Evolutionary conservation across 441 rosid species (phyloP).

Genomic region (Erysimum cheiri): DNA sequence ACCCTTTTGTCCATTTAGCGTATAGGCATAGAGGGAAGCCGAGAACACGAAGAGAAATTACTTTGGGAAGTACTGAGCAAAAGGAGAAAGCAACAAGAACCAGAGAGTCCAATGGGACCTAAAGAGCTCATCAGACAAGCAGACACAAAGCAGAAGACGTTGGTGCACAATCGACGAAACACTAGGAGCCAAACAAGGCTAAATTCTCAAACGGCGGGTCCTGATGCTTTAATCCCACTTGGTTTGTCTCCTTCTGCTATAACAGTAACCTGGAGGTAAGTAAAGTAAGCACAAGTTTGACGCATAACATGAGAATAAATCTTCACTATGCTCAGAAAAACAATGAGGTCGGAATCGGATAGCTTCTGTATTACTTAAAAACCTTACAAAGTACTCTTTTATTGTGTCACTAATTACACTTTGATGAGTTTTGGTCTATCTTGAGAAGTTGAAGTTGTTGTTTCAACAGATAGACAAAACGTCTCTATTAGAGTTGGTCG

Average conservation of each 20-base stretch:
- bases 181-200: conserved; percentile 37
- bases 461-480: not conserved
- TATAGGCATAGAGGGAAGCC: conserved; percentile 42
- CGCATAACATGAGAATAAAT: conserved; percentile 6
- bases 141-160: conserved; percentile 22
- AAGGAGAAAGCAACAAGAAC: conserved; percentile 48
- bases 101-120: conserved; percentile 59
- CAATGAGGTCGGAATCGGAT: not conserved
- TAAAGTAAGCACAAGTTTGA: conserved; percentile 11
- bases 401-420: conserved; percentile 24
- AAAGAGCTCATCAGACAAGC: conserved; percentile 42
- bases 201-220: conserved; percentile 5
- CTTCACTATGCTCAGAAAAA: conserved; percentile 6
- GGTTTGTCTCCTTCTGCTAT: conserved; percentile 41
- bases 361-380: conserved; percentile 15
- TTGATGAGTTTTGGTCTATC: conserved; percentile 3
- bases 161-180: conserved; percentile 10
- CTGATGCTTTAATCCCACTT: conserved; percentile 35
- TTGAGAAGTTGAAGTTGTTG: conserved; percentile 14
- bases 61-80: conserved; percentile 54
- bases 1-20: conserved; percentile 44
- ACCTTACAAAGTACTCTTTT: not conserved
- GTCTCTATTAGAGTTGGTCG: not conserved
- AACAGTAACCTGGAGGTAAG: conserved; percentile 33
- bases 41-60: conserved; percentile 48